phyloP scores from a whole-genome alignment of 495 filamentous ascomycete genomes.

The Cercophora scortea region DNA sequence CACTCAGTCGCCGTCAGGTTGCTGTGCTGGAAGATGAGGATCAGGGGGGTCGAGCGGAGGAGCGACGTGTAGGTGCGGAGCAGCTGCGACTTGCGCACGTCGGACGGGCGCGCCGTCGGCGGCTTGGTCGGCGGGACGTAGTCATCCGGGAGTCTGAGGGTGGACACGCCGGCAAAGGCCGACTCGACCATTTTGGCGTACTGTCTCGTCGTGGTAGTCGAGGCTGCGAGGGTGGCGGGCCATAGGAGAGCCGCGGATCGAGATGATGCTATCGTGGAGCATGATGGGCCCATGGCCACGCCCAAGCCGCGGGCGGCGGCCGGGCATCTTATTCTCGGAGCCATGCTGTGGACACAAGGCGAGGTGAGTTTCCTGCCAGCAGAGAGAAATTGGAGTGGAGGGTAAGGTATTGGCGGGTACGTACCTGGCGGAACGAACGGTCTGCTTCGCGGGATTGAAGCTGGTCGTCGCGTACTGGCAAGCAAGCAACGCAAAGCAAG shows the following conservation, averaged over 20 bases:
- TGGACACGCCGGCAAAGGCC: slow-evolving; percentile 16
- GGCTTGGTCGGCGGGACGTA: slow-evolving; percentile 66
- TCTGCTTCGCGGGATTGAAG: background rate
- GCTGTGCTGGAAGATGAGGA: slow-evolving; percentile 95
- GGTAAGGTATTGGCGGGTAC: background rate
- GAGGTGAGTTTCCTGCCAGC: background rate
- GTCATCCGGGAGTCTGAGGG: slow-evolving; percentile 47
- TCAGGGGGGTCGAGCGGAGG: slow-evolving; percentile 77
- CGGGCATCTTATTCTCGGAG: slow-evolving; percentile 24
- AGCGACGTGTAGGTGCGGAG: slow-evolving; percentile 89
- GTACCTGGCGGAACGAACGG: background rate
- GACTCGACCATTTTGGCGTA: slow-evolving; percentile 33
- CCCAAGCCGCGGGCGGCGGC: slow-evolving; percentile 18
- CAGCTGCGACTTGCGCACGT: slow-evolving; percentile 89
- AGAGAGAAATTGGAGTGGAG: background rate
- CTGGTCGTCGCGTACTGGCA: slow-evolving; percentile 1
- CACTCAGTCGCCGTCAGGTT: slow-evolving; percentile 86
- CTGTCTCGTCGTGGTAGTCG: slow-evolving; percentile 15
- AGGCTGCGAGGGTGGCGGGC: slow-evolving; percentile 8
- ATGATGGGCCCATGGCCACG: slow-evolving; percentile 7
- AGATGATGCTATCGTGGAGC: background rate
- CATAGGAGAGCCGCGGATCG: slow-evolving; percentile 11
- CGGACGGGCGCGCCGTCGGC: slow-evolving; percentile 77
- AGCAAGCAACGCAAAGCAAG: background rate
- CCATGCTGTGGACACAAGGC: slow-evolving; percentile 11